Percentiles rank a stretch among this genome's conserved stretches.
These are phyloP conservation scores for Corniculantispora saksenae DNA, from an alignment of 2,329 filamentous ascomycete genomes.

Conservation along the genomic window DNA sequence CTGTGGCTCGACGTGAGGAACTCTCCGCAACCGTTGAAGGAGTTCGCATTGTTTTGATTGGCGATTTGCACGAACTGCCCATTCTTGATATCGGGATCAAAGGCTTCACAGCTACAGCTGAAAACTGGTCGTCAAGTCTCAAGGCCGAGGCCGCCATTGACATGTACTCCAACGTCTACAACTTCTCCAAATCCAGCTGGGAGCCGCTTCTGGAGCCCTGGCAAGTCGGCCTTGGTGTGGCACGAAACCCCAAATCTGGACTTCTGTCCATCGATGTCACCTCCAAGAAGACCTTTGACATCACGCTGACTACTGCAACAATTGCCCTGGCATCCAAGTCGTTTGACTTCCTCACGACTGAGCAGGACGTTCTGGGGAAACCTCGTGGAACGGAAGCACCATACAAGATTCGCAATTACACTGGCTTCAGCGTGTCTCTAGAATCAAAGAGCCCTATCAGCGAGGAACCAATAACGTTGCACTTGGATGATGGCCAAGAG, in stretches of 20 bases:
- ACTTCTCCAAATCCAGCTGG: constrained; percentile 98
- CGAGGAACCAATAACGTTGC: constrained; percentile 70
- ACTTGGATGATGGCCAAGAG: constrained; percentile 85
- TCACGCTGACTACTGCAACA: constrained; percentile 89
- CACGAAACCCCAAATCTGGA: constrained; percentile 73
- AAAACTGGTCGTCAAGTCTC: constrained; percentile 88
- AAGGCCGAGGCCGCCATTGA: constrained; percentile 89
- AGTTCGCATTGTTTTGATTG: constrained; percentile 88
- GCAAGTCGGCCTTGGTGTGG: constrained; percentile 89
- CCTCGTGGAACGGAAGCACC: constrained; percentile 88
- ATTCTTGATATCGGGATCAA: constrained; percentile 94
- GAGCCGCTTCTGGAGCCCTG: constrained; percentile 95
- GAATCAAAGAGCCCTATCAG: constrained; percentile 71
- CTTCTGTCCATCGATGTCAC: constrained; percentile 80
- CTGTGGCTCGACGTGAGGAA: constrained; percentile 61
- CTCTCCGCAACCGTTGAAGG: constrained; percentile 85
- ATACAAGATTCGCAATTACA: constrained; percentile 92
- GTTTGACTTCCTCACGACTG: constrained; percentile 83
- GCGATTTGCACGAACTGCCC: constrained; percentile 91
- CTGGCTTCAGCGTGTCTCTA: constrained; percentile 84
- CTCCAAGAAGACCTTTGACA: constrained; percentile 86
- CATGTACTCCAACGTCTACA: constrained; percentile 95
- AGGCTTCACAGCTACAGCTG: constrained; percentile 78
- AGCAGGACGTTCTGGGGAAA: constrained; percentile 85
- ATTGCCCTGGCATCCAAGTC: constrained; percentile 94